phyloP scores from a whole-genome alignment of 805 yeast genomes.

The Citeromyces nyonsensis region DNA sequence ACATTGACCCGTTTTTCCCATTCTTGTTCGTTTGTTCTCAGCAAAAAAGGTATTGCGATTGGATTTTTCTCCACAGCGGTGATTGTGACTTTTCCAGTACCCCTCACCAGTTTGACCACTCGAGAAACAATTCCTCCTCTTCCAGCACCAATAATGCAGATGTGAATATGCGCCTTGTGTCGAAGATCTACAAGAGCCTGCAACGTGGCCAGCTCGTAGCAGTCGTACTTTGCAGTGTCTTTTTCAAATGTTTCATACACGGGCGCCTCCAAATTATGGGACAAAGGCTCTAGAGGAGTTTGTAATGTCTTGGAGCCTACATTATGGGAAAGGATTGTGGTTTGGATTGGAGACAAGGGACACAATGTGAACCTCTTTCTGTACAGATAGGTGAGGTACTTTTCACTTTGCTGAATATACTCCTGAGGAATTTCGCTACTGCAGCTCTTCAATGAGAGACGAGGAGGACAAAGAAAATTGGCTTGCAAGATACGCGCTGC shows the following conservation, averaged over 20 bases:
- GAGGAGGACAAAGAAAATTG: constrained; percentile 21
- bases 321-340: constrained; percentile 3
- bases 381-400: constrained; percentile 10
- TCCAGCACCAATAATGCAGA: constrained; percentile 78
- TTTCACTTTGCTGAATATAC: constrained; percentile 3
- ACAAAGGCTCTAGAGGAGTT: constrained; percentile 61
- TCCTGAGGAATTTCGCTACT: too few relatives aligned
- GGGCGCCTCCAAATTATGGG: constrained; percentile 34
- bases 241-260: constrained; percentile 60
- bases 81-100: constrained; percentile 14
- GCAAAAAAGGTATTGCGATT: constrained; percentile 35
- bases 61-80: constrained; percentile 64
- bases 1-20: constrained; percentile 43
- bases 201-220: constrained; percentile 50
- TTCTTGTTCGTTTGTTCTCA: constrained; percentile 25
- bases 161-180: constrained; percentile 6
- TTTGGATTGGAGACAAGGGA: constrained; percentile 6
- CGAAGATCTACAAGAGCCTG: constrained; percentile 27
- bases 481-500: constrained; percentile 26
- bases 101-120: constrained; percentile 14
- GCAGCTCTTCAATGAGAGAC: constrained; percentile 36
- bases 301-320: constrained; percentile 11
- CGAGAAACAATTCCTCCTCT: constrained; percentile 66
- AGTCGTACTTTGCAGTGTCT: constrained; percentile 53
- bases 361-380: constrained; percentile 11